Evolutionary conservation across 106 monocot species (phyloP).

Genomic region (Dioscorea dumetorum): DNA sequence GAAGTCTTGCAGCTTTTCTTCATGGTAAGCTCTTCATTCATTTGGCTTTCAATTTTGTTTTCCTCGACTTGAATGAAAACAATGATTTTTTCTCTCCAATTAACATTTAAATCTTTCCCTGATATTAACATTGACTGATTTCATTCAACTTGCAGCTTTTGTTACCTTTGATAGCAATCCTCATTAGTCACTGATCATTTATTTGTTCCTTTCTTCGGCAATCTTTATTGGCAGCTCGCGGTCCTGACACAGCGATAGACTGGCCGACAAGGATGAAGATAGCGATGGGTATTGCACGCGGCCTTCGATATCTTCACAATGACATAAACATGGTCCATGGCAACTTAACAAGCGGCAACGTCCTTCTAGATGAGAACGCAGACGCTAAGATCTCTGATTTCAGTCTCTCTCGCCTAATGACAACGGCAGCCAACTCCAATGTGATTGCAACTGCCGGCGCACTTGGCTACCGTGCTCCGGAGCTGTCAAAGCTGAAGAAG

Average conservation of each 20-base stretch:
- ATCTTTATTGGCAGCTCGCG: constrained; percentile 31
- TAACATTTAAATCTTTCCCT: background rate
- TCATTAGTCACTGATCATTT: too few relatives aligned
- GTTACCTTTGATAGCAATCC: too few relatives aligned
- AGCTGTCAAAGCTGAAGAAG: constrained; percentile 62
- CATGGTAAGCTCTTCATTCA: constrained; percentile 6
- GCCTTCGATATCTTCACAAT: constrained; percentile 35
- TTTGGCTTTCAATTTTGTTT: background rate
- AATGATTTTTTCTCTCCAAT: background rate
- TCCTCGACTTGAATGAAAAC: background rate
- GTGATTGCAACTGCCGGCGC: constrained; percentile 47
- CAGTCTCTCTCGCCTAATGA: constrained; percentile 62
- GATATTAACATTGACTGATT: too few relatives aligned
- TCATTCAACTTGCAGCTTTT: too few relatives aligned
- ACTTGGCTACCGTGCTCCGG: constrained; percentile 56
- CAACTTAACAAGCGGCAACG: constrained; percentile 48
- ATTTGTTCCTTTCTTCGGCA: too few relatives aligned
- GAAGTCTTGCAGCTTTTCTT: constrained; percentile 9
- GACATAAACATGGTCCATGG: constrained; percentile 47
- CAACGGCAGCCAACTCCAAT: constrained; percentile 35
- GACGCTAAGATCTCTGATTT: constrained; percentile 35
- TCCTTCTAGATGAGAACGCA: constrained; percentile 37
- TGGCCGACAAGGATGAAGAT: constrained; percentile 63
- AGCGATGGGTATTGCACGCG: constrained; percentile 30
- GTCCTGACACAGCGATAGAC: constrained; percentile 40